phyloP scores from a whole-genome alignment of 495 filamentous ascomycete species.

The Aspergillus incahuasiensis region DNA sequence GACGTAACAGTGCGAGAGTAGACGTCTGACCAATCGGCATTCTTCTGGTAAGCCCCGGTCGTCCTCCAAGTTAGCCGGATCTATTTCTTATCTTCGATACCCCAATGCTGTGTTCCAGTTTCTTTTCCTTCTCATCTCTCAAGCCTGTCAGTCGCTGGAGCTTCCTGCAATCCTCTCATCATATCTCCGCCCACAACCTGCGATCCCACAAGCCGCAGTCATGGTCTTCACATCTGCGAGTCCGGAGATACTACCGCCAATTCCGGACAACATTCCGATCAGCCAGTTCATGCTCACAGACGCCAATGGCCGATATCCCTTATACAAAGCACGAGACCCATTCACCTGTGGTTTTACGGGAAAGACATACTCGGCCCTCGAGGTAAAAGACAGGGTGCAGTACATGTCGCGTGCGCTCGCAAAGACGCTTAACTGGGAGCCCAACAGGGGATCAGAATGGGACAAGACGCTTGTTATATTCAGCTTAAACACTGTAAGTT shows the following conservation, averaged over 20 bases:
- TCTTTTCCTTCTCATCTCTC: not conserved
- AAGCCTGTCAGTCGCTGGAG: not conserved
- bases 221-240: conserved; percentile 79
- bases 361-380: conserved; percentile 59
- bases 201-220: not conserved
- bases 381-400: conserved; percentile 65
- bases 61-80: not conserved
- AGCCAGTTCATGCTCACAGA: conserved; percentile 78
- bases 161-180: not conserved
- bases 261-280: conserved; percentile 72
- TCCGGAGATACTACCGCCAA: conserved; percentile 64
- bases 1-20: no score
- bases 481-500: conserved; percentile 71
- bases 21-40: no score
- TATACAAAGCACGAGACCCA: conserved; percentile 61
- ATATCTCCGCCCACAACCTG: not conserved
- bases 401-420: conserved; percentile 64
- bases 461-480: conserved; percentile 80
- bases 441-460: conserved; percentile 75
- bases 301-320: conserved; percentile 60
- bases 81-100: not conserved
- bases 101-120: not conserved
- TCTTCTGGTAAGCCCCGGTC: conserved; percentile 2
- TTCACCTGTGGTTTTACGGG: conserved; percentile 82
- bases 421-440: conserved; percentile 69